Percentiles rank a stretch among this genome's conserved stretches.
Evolutionary conservation across 768 basidiomycete species (phyloP).

Genomic region (Tulasnella sp.): DNA sequence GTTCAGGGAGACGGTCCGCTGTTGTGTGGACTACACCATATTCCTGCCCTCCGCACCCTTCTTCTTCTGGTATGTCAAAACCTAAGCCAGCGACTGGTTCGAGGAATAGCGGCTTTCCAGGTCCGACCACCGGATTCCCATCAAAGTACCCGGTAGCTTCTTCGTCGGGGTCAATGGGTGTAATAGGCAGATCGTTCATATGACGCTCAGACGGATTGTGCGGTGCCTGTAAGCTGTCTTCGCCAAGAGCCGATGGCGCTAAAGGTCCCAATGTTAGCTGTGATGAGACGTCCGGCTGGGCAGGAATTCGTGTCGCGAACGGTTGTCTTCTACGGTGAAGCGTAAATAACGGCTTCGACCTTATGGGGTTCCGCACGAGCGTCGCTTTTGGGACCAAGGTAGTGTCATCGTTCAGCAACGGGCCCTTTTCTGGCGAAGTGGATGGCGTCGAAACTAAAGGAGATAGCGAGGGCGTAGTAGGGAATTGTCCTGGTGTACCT

Average conservation of each 20-base stretch:
- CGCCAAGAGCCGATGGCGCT: too few species aligned
- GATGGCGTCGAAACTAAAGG: not conserved
- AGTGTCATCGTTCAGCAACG: not conserved
- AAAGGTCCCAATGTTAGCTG: too few species aligned
- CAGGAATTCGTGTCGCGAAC: not conserved
- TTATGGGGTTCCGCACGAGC: not conserved
- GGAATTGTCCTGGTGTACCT: not conserved
- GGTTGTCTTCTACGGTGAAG: not conserved
- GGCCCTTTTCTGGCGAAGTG: not conserved
- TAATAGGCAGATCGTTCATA: not conserved
- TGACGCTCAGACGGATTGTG: too few species aligned
- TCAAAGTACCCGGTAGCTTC: conserved; percentile 5
- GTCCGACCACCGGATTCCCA: not conserved
- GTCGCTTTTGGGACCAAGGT: not conserved
- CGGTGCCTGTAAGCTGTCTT: too few species aligned
- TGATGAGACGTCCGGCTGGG: not conserved
- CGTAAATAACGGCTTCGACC: not conserved
- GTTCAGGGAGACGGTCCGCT: too few species aligned
- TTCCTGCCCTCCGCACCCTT: not conserved
- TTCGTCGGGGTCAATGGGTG: not conserved
- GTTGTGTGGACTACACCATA: too few species aligned
- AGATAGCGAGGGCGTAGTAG: conserved; percentile 8
- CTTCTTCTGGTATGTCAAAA: not conserved
- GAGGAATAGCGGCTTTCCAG: conserved; percentile 10
- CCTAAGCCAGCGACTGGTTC: conserved; percentile 9